These are phyloP conservation scores for Ceriops decandra DNA, from an alignment of 345 rosid species.

Conservation along the genomic window DNA sequence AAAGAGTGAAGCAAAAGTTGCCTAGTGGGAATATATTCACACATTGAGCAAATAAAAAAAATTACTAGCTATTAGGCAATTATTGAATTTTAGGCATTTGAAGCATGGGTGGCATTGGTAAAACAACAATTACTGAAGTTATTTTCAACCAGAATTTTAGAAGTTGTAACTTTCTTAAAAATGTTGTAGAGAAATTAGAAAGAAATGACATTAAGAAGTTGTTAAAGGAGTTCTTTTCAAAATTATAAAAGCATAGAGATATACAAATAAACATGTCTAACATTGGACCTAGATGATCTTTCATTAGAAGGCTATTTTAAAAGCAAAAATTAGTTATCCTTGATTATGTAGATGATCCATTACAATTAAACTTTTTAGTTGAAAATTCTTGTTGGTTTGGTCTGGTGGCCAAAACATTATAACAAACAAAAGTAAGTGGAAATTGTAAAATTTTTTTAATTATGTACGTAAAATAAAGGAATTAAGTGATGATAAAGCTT, in stretches of 20 bases:
- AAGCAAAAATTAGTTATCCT: background rate
- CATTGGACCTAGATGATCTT: background rate
- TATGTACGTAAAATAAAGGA: background rate
- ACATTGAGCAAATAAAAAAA: background rate
- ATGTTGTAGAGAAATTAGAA: slow-evolving; percentile 2
- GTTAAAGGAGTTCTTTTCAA: background rate
- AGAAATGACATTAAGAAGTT: background rate
- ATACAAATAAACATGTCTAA: background rate
- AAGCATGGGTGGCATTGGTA: slow-evolving; percentile 8
- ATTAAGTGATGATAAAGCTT: background rate
- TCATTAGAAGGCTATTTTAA: background rate
- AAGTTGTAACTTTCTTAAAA: slow-evolving; percentile 3
- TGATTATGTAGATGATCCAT: background rate
- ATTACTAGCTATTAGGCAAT: too few relatives aligned
- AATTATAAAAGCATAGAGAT: background rate
- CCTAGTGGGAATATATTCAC: slow-evolving; percentile 7
- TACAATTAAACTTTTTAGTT: background rate
- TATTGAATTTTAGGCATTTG: slow-evolving; percentile 1
- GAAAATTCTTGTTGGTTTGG: background rate
- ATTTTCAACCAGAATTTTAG: background rate
- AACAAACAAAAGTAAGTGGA: background rate
- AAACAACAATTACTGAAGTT: slow-evolving; percentile 4
- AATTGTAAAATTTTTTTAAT: background rate
- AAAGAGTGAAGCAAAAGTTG: background rate
- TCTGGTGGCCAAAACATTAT: background rate